phyloP scores from a whole-genome alignment of 2,329 filamentous ascomycete species.

The Chaetomium strumarium region DNA sequence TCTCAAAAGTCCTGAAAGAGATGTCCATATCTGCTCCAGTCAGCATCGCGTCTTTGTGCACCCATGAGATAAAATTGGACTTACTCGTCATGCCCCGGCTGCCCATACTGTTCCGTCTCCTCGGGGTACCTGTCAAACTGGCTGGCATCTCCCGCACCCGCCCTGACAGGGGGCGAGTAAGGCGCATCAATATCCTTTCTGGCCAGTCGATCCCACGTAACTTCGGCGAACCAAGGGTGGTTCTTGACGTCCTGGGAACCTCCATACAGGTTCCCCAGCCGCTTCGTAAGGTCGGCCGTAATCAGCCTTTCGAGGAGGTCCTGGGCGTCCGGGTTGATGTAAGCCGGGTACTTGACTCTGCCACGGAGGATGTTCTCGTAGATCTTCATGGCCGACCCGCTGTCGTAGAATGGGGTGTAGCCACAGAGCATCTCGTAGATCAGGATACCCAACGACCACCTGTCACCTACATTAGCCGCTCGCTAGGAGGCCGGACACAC shows the following conservation, averaged over 20 bases:
- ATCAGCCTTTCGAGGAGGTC: conserved; percentile 89
- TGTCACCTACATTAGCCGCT: conserved; percentile 32
- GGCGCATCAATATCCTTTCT: conserved; percentile 98
- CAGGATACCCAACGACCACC: conserved; percentile 97
- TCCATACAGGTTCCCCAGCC: conserved; percentile 87
- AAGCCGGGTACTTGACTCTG: conserved; percentile 92
- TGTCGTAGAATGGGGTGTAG: conserved; percentile 98
- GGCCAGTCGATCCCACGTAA: conserved; percentile 91
- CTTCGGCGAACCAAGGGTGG: conserved; percentile 94
- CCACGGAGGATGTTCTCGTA: conserved; percentile 98
- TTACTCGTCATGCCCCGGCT: conserved; percentile 75
- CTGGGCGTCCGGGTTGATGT: conserved; percentile 90
- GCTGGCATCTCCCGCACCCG: conserved; percentile 88
- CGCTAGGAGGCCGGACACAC: not conserved
- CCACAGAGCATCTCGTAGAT: conserved; percentile 99
- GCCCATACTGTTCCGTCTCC: conserved; percentile 88
- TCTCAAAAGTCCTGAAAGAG: conserved; percentile 56
- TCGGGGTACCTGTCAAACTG: conserved; percentile 98
- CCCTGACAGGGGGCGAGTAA: conserved; percentile 92
- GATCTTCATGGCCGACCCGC: conserved; percentile 95
- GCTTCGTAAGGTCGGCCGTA: conserved; percentile 89
- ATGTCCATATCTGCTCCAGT: conserved; percentile 56
- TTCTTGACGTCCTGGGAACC: conserved; percentile 90
- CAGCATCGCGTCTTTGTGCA: not conserved
- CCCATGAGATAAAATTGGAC: conserved; percentile 36